Base-by-base conservation (phyloP, 257 asterid species). In the Pogostemon cablin region DNA sequence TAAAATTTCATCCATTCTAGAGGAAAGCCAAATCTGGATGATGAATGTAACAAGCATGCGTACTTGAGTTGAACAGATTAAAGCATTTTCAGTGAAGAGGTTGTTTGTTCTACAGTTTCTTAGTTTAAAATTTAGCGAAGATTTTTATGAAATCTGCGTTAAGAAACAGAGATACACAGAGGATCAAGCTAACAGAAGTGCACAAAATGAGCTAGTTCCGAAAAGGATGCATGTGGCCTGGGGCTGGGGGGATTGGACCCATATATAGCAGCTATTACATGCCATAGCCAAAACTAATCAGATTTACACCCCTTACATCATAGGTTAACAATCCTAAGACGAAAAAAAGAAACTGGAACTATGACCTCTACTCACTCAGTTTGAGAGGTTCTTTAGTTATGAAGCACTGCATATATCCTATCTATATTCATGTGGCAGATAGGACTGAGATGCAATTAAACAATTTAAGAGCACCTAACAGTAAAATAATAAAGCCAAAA, bases 401-500 rank as follows among this genome's bases (percentile, higher is more conserved):
- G 62, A 20, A 67, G 48, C 43, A 67, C 38, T 35, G 50, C 25
- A 4, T 4, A 17, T 58, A 58, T 58, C 2, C 12, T 12, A 32
- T 43, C 56, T 10, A 48, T 48, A 39, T 65, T 34, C 9, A n/a
- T 65, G 47, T 9, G 48, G 48, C 48, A 61, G 7, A 61, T 39
- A 34, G 17, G 37, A 42, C 37, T 2, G 17, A 32, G 5, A 55
- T 2, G 11, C 3, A 6, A 5, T 4, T 3, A 7, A 37, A 67
- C 4, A 41, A 66, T 8, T 46, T 58, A 41, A 38, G 55, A 39
- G 20, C 7, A 17, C 53, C 62, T 25, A 57, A 9, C 32, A 4
- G 65, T 34, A 43, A 32, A 46, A 42, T 17, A 15, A 15, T 39
- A 59, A 69, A 50, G 32, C 50, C 46, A 63, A 52, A 47, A 54